These are phyloP conservation scores for Cicer arietinum DNA, from an alignment of 306 rosid species.

Conservation along the genomic window DNA sequence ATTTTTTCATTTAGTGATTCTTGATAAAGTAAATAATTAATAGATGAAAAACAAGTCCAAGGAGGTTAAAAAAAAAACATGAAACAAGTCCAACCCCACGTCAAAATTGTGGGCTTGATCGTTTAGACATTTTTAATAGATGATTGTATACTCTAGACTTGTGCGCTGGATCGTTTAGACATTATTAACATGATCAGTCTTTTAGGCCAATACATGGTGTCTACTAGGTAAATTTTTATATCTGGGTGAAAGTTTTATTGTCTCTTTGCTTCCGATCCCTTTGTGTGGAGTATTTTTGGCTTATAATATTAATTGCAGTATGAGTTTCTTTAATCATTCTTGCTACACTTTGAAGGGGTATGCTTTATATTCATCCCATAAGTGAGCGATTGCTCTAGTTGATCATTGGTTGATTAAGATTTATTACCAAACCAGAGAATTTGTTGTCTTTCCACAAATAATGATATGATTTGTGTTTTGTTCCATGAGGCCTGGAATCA, in stretches of 20 bases:
- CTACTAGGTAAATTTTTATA: background rate
- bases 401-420: background rate
- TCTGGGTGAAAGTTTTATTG: background rate
- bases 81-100: background rate
- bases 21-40: background rate
- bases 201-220: background rate
- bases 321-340: conserved; percentile 11
- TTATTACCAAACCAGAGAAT: conserved; percentile 5
- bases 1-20: conserved; percentile 16
- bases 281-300: background rate
- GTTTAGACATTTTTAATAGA: no score
- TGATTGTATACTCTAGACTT: background rate
- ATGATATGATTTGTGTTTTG: conserved; percentile 7
- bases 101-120: no score
- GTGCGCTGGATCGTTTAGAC: background rate
- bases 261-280: conserved; percentile 17
- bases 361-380: background rate
- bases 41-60: no score
- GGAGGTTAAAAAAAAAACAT: no score
- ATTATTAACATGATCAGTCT: background rate
- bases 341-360: background rate
- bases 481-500: conserved; percentile 7
- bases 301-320: background rate
- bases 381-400: background rate
- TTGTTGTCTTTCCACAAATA: conserved; percentile 6